Evolutionary conservation across 2,329 filamentous ascomycete species (phyloP).

Genomic region (Botrytis elliptica): DNA sequence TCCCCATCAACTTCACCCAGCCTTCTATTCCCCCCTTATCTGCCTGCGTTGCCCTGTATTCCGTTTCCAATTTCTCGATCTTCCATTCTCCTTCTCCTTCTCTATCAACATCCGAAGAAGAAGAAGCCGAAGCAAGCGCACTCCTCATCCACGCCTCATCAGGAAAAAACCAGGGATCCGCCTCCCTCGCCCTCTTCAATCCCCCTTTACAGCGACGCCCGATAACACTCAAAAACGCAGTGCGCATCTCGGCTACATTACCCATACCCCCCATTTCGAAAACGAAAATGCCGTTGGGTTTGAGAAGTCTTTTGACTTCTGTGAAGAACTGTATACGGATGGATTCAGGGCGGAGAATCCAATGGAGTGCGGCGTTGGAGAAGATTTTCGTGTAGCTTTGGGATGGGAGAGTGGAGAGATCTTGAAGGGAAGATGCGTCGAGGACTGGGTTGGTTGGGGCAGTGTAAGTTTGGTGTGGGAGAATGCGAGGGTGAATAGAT

Average conservation of each 20-base stretch:
- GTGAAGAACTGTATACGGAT: conserved; percentile 51
- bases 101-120: neutral
- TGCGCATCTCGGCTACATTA: conserved; percentile 62
- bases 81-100: conserved; percentile 25
- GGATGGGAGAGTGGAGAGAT: conserved; percentile 35
- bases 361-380: conserved; percentile 63
- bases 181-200: conserved; percentile 48
- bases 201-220: conserved; percentile 47
- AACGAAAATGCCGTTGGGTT: conserved; percentile 56
- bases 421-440: conserved; percentile 43
- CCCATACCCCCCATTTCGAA: conserved; percentile 74
- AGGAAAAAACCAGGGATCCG: conserved; percentile 71
- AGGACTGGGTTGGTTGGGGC: conserved; percentile 41
- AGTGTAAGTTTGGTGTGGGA: neutral
- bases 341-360: conserved; percentile 54
- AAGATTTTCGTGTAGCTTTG: conserved; percentile 54
- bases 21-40: conserved; percentile 60
- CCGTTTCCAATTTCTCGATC: conserved; percentile 54
- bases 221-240: conserved; percentile 54
- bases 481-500: neutral
- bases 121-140: conserved; percentile 31
- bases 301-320: conserved; percentile 52
- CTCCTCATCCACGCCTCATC: conserved; percentile 56
- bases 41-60: conserved; percentile 63
- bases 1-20: conserved; percentile 65